These are phyloP conservation scores for Thuidium tamariscinum DNA, from an alignment of 225 moss, liverwort and hornwort genomes.

Conservation along the genomic window DNA sequence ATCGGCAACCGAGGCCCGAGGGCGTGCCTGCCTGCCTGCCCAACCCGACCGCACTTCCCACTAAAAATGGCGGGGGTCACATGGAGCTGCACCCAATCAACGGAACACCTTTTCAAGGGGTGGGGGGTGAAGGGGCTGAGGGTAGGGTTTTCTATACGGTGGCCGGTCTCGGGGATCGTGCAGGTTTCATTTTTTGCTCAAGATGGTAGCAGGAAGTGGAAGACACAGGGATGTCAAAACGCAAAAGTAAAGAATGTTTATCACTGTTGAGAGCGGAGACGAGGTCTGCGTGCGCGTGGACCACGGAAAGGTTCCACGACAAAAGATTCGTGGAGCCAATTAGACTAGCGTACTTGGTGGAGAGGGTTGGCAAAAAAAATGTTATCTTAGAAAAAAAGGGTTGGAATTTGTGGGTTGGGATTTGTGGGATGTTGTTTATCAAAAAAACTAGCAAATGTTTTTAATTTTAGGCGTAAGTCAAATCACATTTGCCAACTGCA, in stretches of 20 bases:
- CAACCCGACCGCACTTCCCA: too few species aligned
- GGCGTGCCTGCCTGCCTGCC: not conserved
- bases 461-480: fast-evolving
- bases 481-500: not conserved
- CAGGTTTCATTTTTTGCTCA: not conserved
- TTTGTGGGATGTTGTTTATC: too few species aligned
- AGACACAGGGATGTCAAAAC: too few species aligned
- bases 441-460: too few species aligned
- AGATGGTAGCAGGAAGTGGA: not conserved
- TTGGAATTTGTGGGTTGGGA: fast-evolving
- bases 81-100: not conserved
- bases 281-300: not conserved
- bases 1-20: fast-evolving
- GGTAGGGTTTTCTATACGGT: too few species aligned
- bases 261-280: not conserved
- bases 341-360: too few species aligned
- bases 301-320: not conserved
- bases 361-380: too few species aligned
- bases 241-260: not conserved
- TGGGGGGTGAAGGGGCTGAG: too few species aligned
- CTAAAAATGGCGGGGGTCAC: fast-evolving
- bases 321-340: not conserved
- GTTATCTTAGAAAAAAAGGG: not conserved
- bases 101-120: not conserved
- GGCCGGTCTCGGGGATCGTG: not conserved